phyloP scores from a whole-genome alignment of 2,329 filamentous ascomycete species.

The Penicillium italicum region DNA sequence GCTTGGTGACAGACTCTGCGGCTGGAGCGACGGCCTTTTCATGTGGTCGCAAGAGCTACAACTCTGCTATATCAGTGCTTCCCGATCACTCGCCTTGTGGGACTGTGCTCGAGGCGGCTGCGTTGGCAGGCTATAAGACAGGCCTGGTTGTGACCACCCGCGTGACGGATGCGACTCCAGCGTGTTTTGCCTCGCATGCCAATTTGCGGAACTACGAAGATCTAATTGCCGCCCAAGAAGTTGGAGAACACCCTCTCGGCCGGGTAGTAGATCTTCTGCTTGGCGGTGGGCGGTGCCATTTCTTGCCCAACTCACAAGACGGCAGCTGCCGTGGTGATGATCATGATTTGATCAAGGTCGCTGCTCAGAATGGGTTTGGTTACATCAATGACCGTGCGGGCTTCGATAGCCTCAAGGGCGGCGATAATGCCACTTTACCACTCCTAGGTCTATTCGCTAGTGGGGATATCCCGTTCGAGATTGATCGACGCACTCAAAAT shows the following conservation, averaged over 20 bases:
- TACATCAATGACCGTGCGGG: constrained; percentile 69
- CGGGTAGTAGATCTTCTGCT: constrained; percentile 88
- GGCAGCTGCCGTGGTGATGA: constrained; percentile 80
- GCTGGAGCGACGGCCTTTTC: constrained; percentile 97
- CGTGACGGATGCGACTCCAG: constrained; percentile 92
- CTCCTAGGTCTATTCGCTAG: constrained; percentile 80
- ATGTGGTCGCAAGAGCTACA: constrained; percentile 91
- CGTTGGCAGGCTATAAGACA: constrained; percentile 85
- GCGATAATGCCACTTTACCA: constrained; percentile 68
- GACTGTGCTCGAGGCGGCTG: constrained; percentile 88
- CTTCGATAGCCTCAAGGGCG: constrained; percentile 71
- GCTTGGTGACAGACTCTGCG: constrained; percentile 88
- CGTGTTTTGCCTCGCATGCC: constrained; percentile 89
- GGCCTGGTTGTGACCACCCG: constrained; percentile 93
- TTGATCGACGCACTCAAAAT: constrained; percentile 76
- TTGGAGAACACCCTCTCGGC: constrained; percentile 82
- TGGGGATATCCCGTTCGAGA: constrained; percentile 84
- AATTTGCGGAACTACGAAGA: constrained; percentile 77
- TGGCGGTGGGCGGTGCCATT: constrained; percentile 89
- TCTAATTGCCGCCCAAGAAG: constrained; percentile 85
- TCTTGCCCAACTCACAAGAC: constrained; percentile 73
- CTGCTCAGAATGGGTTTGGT: constrained; percentile 73
- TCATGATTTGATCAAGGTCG: constrained; percentile 69
- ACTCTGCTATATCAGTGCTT: constrained; percentile 87
- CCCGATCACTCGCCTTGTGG: constrained; percentile 85